Base-by-base conservation (phyloP, 805 yeast genomes). In the Wickerhamiella sorbophila region DNA sequence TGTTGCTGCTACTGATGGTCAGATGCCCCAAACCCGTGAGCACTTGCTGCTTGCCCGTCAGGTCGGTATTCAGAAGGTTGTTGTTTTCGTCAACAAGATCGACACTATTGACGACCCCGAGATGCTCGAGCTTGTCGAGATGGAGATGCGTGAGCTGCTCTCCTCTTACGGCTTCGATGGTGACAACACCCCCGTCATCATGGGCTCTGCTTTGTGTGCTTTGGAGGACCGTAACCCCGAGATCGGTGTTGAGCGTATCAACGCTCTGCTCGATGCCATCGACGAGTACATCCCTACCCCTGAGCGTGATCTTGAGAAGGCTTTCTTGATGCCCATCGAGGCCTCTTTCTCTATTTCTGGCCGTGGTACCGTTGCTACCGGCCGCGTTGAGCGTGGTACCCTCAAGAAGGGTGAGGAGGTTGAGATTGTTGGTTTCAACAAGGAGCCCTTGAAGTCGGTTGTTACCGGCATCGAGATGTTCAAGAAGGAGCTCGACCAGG, bases 1-100 rank as follows among this genome's bases (percentile, higher is more conserved):
- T 48, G 97, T 91, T 65, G 98, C 97, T 59, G 98, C 98, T 50
- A 72, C 95, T 44, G 98, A 91, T 61, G 98, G 98, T 60, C 95
- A 86, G 70, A 91, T 88, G 97, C 97, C 96, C 61, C 98, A 91
- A 72, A 91, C 98, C 55, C 84, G 97, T 72, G 98, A 91, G 72
- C 98, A 91, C 71, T 74, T 91, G 70, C 71, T 91, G 66, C 78
- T 91, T 60, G 98, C 98, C 51, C 85, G 97, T 74, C 98, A 91
- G 72, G 97, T 91, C 63, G 98, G 98, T 75, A 95, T 91, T 53
- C 94, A 88, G 70, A 76, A 86, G 69, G 75, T 91, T 61, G 96
- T 91, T 65, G 98, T 91, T 41, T 91, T 83, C 57, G 97, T 91
- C 47, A 91, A 91, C 82, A 91, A 91, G 73, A 91, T 91, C 56